phyloP scores from a whole-genome alignment of 495 filamentous ascomycete species.

The Tuber calosporum region DNA sequence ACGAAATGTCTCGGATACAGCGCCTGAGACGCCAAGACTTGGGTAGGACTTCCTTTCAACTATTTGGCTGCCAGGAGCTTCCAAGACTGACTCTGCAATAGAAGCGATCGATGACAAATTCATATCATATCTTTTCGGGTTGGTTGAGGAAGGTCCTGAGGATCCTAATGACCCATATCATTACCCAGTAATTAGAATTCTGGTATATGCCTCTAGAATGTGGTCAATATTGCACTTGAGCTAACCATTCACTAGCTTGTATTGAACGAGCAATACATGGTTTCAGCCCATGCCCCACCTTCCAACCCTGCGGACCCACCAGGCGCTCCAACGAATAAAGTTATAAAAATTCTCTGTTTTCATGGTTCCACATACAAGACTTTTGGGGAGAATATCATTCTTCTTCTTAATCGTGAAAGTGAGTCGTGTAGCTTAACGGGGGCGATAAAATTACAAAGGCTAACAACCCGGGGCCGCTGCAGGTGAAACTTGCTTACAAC shows the following conservation, averaged over 20 bases:
- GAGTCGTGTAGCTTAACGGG: conserved; percentile 10
- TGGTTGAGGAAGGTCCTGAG: conserved; percentile 83
- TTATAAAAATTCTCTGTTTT: conserved; percentile 78
- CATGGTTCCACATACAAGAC: conserved; percentile 78
- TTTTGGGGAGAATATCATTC: conserved; percentile 95
- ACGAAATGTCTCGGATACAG: conserved; percentile 96
- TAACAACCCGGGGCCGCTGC: conserved; percentile 28
- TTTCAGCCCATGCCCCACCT: conserved; percentile 53
- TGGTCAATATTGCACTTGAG: not conserved
- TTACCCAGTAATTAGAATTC: conserved; percentile 85
- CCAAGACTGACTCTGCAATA: conserved; percentile 44
- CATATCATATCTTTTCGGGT: conserved; percentile 70
- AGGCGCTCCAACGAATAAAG: conserved; percentile 67
- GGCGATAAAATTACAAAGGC: conserved; percentile 10
- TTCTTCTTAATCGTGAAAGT: conserved; percentile 92
- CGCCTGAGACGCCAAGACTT: conserved; percentile 69
- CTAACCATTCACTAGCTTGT: conserved; percentile 59
- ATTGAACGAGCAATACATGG: conserved; percentile 97
- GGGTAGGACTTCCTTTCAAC: conserved; percentile 45
- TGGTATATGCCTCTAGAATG: conserved; percentile 51
- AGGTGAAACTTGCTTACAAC: conserved; percentile 80
- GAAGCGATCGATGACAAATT: conserved; percentile 69
- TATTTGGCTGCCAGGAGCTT: conserved; percentile 13
- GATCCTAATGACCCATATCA: conserved; percentile 89
- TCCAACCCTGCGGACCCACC: conserved; percentile 49